Evolutionary conservation across 257 asterid genomes (phyloP), one percentile per base, ranked within the genome.

Genomic region (Leonotis leonurus): DNA sequence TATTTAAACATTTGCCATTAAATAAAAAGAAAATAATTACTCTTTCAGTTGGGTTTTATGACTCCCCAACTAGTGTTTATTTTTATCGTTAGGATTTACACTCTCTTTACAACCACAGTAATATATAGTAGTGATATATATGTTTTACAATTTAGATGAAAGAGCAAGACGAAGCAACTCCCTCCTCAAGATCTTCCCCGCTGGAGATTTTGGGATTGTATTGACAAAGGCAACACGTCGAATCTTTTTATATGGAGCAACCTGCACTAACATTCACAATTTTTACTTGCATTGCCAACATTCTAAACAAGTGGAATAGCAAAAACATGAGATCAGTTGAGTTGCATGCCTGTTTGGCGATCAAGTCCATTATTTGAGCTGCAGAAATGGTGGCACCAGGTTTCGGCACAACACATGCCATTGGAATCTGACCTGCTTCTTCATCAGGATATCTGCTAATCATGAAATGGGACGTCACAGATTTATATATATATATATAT

Each of bases 381-480:
- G 85, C 95, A 0, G 82, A 71, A 29, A 89, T 83, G 8, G 62
- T 69, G 77, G 79, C 76, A 44, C 93, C 90, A 4, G 95, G 94
- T 75, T 75, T 87, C 53, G 94, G 80, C 56, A 92, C 97, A 25
- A 92, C 35, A 70, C 77, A 92, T 22, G 99, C 97, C 99, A 92
- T 80, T 1, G 99, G 99, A 76, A 89, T 85, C 84, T 92, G 77
- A 12, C 99, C 99, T 11, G 96, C 97, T 66, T 82, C 97, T 58
- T 92, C 97, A 65, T 92, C 94, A 1, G 97, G 99, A 77, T 78
- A 93, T 64, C 99, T 93, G 78, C 29, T n/a, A n/a, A n/a, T n/a
- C n/a, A n/a, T n/a, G n/a, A n/a, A n/a, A n/a, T n/a, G n/a, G n/a
- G n/a, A n/a, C n/a, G n/a, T n/a, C n/a, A n/a, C n/a, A n/a, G n/a